phyloP scores from a whole-genome alignment of 2,329 filamentous ascomycete genomes.

The Bimuria novae-zelandiae region DNA sequence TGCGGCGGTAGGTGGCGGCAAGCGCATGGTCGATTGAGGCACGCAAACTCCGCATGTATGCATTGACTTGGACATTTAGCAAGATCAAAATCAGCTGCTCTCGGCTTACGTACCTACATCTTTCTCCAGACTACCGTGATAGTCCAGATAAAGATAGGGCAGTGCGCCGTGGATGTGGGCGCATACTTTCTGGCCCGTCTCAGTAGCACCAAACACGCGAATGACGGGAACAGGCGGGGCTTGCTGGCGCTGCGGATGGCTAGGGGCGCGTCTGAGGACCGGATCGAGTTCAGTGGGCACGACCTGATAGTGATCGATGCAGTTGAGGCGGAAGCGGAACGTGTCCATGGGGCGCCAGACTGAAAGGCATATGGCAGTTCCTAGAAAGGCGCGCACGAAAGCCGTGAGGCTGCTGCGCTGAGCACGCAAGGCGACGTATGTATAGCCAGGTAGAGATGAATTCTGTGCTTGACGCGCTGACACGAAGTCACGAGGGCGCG shows the following conservation, averaged over 20 bases:
- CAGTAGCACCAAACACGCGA: conserved; percentile 87
- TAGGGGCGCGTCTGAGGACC: conserved; percentile 68
- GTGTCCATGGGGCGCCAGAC: conserved; percentile 65
- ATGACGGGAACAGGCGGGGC: conserved; percentile 82
- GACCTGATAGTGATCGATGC: conserved; percentile 92
- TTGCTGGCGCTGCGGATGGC: conserved; percentile 60
- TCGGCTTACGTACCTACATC: no score
- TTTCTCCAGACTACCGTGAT: conserved; percentile 68
- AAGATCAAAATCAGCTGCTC: no score
- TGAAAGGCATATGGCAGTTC: no score
- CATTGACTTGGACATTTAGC: no score
- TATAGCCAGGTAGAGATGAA: no score
- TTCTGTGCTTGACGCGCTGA: no score
- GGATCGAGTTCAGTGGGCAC: conserved; percentile 81
- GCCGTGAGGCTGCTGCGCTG: no score
- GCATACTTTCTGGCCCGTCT: conserved; percentile 94
- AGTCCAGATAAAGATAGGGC: conserved; percentile 93
- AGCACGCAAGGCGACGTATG: neutral
- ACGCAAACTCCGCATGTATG: conserved; percentile 78
- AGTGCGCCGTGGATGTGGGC: conserved; percentile 95
- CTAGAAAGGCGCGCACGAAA: no score
- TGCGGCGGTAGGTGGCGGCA: conserved; percentile 80
- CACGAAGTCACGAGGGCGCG: no score
- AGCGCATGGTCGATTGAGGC: conserved; percentile 89
- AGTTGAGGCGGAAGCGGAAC: conserved; percentile 92